Evolutionary conservation across 805 yeast species (phyloP).

Genomic region (Jamesozyma lodderae): DNA sequence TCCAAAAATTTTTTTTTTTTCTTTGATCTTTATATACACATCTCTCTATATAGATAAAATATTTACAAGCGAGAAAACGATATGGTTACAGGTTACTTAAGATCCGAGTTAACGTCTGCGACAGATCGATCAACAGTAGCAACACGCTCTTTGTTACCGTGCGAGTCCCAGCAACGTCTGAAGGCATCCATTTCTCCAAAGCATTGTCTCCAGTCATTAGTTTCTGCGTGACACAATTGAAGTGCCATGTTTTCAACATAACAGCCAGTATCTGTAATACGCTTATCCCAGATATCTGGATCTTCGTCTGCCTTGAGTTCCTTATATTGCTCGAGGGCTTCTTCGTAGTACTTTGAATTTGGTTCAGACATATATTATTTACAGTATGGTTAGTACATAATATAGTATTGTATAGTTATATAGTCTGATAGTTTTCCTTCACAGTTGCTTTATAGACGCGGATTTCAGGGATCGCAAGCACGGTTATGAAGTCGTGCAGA

Average conservation of each 20-base stretch:
- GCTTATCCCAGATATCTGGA: constrained; percentile 62
- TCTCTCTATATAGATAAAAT: too few species aligned
- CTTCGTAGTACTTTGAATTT: constrained; percentile 19
- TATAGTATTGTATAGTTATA: too few species aligned
- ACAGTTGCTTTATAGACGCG: too few species aligned
- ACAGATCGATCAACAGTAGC: constrained; percentile 21
- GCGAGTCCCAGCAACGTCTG: constrained; percentile 51
- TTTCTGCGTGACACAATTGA: constrained; percentile 73
- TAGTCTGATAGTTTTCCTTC: too few species aligned
- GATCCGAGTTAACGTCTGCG: not conserved
- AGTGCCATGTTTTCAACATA: constrained; percentile 58
- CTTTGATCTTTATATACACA: too few species aligned
- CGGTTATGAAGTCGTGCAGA: too few species aligned
- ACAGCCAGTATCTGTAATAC: constrained; percentile 72
- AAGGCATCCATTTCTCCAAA: constrained; percentile 55
- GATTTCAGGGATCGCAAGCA: too few species aligned
- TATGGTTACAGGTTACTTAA: too few species aligned
- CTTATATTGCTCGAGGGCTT: constrained; percentile 25
- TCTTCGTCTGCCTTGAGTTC: constrained; percentile 43
- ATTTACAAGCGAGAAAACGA: not conserved
- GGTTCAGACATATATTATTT: too few species aligned
- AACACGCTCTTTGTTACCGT: constrained; percentile 45
- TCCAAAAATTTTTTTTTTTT: too few species aligned
- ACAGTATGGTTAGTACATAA: too few species aligned
- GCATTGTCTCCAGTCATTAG: constrained; percentile 74